Base-by-base conservation (phyloP, 495 filamentous ascomycete species). In the Tuber indicum region DNA sequence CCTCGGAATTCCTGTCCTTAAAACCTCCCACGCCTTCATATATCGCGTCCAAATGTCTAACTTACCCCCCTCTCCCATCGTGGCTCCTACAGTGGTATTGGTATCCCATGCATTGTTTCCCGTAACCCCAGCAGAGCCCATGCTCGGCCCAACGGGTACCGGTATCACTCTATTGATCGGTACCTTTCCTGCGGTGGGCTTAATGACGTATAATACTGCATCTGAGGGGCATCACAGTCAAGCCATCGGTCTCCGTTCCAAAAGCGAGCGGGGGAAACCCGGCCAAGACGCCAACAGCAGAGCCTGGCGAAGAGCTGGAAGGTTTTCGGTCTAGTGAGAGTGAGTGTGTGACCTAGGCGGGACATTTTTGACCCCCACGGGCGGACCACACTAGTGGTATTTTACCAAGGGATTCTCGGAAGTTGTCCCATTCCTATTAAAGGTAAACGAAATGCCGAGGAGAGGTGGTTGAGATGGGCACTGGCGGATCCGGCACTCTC, bases 191-290 rank as follows among this genome's bases (percentile, higher is more conserved):
- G 83, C 75, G 1, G 83, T 84, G 0, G 85, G 82, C 44, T 86
- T 86, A 16, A 86, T 84, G 14, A 82, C 84, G 74, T 88, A 88
- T 17, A 89, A 75, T 1, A 84, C 86, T 17, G 85, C 85, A 4
- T 84, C 32, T 1, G 32, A 32, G 32, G 0, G 87, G 86, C 3
- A 73, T 74, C 21, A 87, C 72, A 32, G 88, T 83, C 3, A 86
- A 88, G 0, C 87, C 86, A 72, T 85, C 83, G 3, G 87, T 87
- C 72, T 89, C 88, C 8, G 86, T 86, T 0, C 87, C 87, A 0
- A 89, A 75, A 0, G 86, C 72, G 19, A 87, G 73, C 0, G 87
- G 84, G 3, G 84, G 81, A 41, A 86, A 87, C n/a, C 86, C 86
- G 49, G 86, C 85, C 8, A 86, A 84, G 10, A 86, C 84, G 39